Percentiles rank a stretch among this genome's conserved stretches.
phyloP scores from a whole-genome alignment of 176 grass and related monocot species.

The Bolboschoenus planiculmis region DNA sequence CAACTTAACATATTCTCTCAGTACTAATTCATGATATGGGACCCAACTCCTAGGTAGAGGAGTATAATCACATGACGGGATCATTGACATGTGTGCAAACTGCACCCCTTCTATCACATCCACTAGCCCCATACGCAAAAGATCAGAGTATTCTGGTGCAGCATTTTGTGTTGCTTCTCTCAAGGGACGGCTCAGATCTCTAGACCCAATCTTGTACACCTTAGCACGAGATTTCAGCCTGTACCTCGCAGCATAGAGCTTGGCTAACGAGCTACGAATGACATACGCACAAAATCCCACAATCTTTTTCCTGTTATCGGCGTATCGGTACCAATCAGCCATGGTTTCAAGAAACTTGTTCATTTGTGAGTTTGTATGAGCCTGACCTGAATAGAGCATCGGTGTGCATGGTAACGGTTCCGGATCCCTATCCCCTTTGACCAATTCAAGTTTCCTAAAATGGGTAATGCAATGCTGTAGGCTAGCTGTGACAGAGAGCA shows the following conservation, averaged over 20 bases:
- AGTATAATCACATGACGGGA: constrained; percentile 92
- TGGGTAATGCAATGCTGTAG: constrained; percentile 69
- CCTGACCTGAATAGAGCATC: constrained; percentile 88
- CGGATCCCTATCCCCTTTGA: constrained; percentile 83
- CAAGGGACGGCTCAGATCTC: constrained; percentile 79
- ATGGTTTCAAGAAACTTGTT: constrained; percentile 99
- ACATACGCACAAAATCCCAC: constrained; percentile 92
- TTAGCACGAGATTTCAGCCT: constrained; percentile 91
- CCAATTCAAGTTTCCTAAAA: constrained; percentile 91
- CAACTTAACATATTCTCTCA: constrained; percentile 83
- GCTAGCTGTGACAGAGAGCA: constrained; percentile 78
- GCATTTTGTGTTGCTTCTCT: constrained; percentile 75
- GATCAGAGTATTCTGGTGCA: constrained; percentile 90
- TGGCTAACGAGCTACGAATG: constrained; percentile 77
- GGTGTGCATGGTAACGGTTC: constrained; percentile 70
- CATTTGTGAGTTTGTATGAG: constrained; percentile 96
- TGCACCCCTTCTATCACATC: constrained; percentile 92
- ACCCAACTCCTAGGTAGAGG: constrained; percentile 83
- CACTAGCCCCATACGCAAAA: constrained; percentile 85
- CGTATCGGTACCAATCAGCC: constrained; percentile 88
- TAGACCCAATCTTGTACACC: constrained; percentile 87
- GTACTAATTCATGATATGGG: constrained; percentile 66
- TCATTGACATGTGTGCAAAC: constrained; percentile 72
- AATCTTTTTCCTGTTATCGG: constrained; percentile 91
- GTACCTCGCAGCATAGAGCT: constrained; percentile 88